Evolutionary conservation across 2,329 filamentous ascomycete genomes (phyloP), one percentile per base, ranked within the genome.

Genomic region (Aspergillus brasiliensis): DNA sequence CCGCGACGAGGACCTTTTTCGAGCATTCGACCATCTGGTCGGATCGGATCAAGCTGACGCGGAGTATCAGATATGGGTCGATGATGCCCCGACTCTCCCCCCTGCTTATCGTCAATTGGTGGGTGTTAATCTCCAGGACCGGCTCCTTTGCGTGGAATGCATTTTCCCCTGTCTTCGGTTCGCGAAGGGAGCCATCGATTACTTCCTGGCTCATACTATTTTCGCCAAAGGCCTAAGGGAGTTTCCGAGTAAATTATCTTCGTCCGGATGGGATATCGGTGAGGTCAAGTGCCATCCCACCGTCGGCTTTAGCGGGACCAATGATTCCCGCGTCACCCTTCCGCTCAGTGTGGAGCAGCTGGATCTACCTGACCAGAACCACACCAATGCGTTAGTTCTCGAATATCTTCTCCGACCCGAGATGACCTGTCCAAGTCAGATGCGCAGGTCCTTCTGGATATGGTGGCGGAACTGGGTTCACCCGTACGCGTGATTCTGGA

Each of bases 221-320:
- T 91, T 91, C 62, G 80, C 86, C 0, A 85, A 81, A 31, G 83
- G 88, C 21, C 81, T 85, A 61, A 86, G 82, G 21, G 84, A 90
- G 59, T 91, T 90, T 51, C 82, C 83, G 0, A 57, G 80, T 8
- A 91, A 90, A 61, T 73, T 91, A 0, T 86, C 84, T 0, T 81
- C 86, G 0, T 91, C 88, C 0, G 88, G 87, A 0, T 91, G 88
- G 88, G 87, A 91, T 61, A 75, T 91, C 17, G 64, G 61, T 5
- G 69, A 75, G 38, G 51, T 51, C 4, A 87, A 82, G 57, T 5
- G 17, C 0, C 74, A 84, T 19, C 78, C 81, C 0, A 86, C 82
- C 0, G 87, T 85, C 0, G 89, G 89, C 0, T 92, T 92, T 67
- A 90, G 86, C 57, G 88, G 89, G 0, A 92, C 89, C 0, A 88